Evolutionary conservation across 2,329 filamentous ascomycete species (phyloP).

Genomic region (Arthroderma uncinatum): DNA sequence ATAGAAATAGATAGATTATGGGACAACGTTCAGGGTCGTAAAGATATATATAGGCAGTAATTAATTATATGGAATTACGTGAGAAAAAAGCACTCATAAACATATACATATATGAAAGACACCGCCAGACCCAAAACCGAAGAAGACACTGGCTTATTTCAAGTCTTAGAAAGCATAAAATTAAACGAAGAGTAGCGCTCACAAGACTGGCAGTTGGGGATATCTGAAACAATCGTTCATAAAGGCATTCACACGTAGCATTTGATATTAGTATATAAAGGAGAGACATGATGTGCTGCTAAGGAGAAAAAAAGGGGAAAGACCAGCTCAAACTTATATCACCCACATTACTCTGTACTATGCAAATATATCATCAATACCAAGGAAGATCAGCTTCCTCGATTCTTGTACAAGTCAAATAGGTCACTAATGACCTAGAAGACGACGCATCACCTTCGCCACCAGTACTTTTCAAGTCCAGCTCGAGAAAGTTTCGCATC

Average conservation of each 20-base stretch:
- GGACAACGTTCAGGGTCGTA: too few species aligned
- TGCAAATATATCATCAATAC: constrained; percentile 30
- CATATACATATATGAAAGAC: too few species aligned
- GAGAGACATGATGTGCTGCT: not conserved
- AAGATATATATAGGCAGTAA: too few species aligned
- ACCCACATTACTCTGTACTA: not conserved
- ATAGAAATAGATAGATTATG: too few species aligned
- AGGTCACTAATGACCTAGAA: constrained; percentile 38
- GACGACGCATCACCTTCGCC: constrained; percentile 19
- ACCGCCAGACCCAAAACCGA: not conserved
- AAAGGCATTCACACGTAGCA: constrained; percentile 2
- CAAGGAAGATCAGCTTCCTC: constrained; percentile 54
- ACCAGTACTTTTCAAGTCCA: constrained; percentile 49
- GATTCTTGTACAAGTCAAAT: constrained; percentile 54
- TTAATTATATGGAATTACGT: too few species aligned
- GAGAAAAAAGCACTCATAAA: too few species aligned
- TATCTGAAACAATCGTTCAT: not conserved
- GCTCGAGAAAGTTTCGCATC: constrained; percentile 73
- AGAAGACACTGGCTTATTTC: not conserved
- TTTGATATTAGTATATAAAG: not conserved
- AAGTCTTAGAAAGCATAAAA: not conserved
- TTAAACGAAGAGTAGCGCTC: not conserved
- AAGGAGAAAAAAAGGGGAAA: not conserved
- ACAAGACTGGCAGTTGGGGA: not conserved
- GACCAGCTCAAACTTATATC: not conserved